phyloP scores from a whole-genome alignment of 2,329 filamentous ascomycete genomes.

The Fusarium agapanthi region DNA sequence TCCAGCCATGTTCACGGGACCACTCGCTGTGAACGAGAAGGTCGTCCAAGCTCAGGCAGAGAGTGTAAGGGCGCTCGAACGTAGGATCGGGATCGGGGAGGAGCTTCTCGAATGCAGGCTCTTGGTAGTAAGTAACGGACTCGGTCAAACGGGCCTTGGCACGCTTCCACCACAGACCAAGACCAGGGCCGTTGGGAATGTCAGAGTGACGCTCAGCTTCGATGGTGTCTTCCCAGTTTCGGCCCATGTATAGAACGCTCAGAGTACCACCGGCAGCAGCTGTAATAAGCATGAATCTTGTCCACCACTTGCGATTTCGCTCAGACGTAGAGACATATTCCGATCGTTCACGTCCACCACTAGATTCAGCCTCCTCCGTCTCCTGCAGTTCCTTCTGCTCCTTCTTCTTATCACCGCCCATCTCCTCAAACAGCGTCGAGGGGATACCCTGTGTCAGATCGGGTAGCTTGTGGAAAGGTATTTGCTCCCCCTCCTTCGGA shows the following conservation, averaged over 20 bases:
- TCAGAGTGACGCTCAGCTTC: slow-evolving; percentile 76
- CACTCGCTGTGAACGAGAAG: slow-evolving; percentile 95
- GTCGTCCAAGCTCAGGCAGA: slow-evolving; percentile 93
- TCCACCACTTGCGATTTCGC: slow-evolving; percentile 77
- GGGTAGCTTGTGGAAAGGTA: slow-evolving; percentile 75
- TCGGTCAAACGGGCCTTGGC: slow-evolving; percentile 77
- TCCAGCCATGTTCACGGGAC: slow-evolving; percentile 93
- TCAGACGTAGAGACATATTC: slow-evolving; percentile 93
- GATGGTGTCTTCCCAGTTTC: slow-evolving; percentile 86
- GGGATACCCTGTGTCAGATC: slow-evolving; percentile 95
- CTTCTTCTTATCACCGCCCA: slow-evolving; percentile 54
- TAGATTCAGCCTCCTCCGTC: slow-evolving; percentile 49
- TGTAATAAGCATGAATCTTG: slow-evolving; percentile 76
- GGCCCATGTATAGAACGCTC: slow-evolving; percentile 78
- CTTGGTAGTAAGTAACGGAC: slow-evolving; percentile 90
- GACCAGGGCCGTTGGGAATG: slow-evolving; percentile 81
- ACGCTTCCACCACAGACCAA: slow-evolving; percentile 81
- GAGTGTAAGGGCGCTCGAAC: slow-evolving; percentile 86
- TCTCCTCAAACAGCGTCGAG: slow-evolving; percentile 85
- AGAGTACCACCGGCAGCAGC: slow-evolving; percentile 65
- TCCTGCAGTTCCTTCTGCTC: slow-evolving; percentile 46
- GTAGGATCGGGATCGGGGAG: slow-evolving; percentile 83
- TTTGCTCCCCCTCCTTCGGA: slow-evolving; percentile 51
- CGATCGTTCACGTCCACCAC: slow-evolving; percentile 56
- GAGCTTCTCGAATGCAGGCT: slow-evolving; percentile 93